Conservation (phyloP, 2,329 filamentous ascomycete species). For the Talaromyces verruculosus region DNA sequence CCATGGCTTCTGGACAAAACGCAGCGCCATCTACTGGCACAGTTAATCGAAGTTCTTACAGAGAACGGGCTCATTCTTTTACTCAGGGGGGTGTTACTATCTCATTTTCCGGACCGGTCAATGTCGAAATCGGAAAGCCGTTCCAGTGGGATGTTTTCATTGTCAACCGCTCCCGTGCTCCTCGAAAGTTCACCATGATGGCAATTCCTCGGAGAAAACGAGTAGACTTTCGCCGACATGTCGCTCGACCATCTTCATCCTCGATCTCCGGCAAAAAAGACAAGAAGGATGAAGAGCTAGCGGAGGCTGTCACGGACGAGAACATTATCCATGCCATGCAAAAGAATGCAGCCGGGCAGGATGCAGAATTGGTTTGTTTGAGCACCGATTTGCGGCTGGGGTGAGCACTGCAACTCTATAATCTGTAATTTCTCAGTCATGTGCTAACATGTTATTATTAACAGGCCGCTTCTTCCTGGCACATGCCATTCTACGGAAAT, state of each 20-base stretch:
- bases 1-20: conserved; percentile 32
- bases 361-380: conserved; percentile 56
- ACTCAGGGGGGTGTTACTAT: conserved; percentile 53
- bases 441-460: neutral
- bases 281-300: conserved; percentile 38
- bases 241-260: conserved; percentile 47
- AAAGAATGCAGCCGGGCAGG: conserved; percentile 50
- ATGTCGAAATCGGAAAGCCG: conserved; percentile 51
- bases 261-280: conserved; percentile 39
- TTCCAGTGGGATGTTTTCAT: conserved; percentile 61
- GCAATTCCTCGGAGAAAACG: conserved; percentile 53
- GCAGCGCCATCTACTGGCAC: conserved; percentile 24
- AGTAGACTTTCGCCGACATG: conserved; percentile 43
- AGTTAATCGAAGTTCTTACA: conserved; percentile 35
- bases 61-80: conserved; percentile 40
- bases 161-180: conserved; percentile 57
- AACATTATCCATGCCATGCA: conserved; percentile 58
- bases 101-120: conserved; percentile 55
- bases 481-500: conserved; percentile 59
- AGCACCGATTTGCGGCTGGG: conserved; percentile 60
- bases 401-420: conserved; percentile 40
- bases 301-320: conserved; percentile 57
- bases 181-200: conserved; percentile 56
- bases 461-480: conserved; percentile 54
- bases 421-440: neutral